Evolutionary conservation across 345 rosid genomes (phyloP), one percentile per base, ranked within the genome.

Genomic region (Raphanus sativus): DNA sequence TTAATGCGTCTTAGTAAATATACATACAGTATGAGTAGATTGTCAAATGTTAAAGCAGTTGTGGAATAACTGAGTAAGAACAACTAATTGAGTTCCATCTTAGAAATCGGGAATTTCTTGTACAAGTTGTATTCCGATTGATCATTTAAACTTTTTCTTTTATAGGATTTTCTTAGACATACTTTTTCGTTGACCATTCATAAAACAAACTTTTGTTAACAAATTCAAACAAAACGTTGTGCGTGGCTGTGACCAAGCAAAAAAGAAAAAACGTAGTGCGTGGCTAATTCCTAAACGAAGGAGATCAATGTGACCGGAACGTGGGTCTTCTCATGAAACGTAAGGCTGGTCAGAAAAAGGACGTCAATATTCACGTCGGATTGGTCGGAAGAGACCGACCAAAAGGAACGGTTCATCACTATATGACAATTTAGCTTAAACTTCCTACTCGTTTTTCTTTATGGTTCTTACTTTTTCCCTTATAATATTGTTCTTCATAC

Each of bases 361-460:
- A 38, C 75, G 21, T 63, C 52, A 70, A 16, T 11, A 62, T 36
- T 77, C 34, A 77, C 71, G 75, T 77, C 65, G 45, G 80, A 77
- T 63, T 76, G 76, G 81, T 71, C 81, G 76, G 76, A 45, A 58
- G 54, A 64, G 62, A 71, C 76, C 67, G 67, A 26, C 80, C 80
- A 69, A 76, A 76, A 69, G 70, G 42, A 69, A 76, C 25, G n/a
- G 56, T 62, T 62, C 74, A 69, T 69, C 70, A 62, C 76, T 65
- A 40, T 33, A 71, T 71, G 72, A 77, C 76, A 71, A 71, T 13
- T 55, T 70, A 65, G 30, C 70, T 58, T 7, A 71, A 42, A 71
- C 65, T 34, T 52, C 66, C 21, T 30, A 48, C 40, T 76, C 59
- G 38, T 24, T 50, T 48, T 48, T 60, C 24, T 4, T 42, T 11